Conservation (phyloP, 1,139 yeast genomes). For the Pichia sp. region DNA sequence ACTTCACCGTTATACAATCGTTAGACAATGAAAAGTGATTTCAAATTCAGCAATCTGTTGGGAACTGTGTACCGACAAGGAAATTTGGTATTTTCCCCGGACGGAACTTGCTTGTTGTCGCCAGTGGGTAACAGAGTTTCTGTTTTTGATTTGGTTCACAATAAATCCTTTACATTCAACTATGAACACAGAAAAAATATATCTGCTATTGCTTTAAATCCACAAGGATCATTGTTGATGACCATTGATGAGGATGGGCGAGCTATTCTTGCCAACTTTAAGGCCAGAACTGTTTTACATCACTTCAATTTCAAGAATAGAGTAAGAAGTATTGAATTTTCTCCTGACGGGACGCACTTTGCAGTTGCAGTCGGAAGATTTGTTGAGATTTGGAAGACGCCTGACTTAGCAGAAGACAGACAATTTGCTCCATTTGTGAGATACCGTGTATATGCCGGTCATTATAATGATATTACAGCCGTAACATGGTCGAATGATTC, state of each 20-base stretch:
- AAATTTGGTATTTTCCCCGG: conserved; percentile 79
- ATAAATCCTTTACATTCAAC: conserved; percentile 81
- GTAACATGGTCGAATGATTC: conserved; percentile 90
- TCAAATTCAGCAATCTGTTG: conserved; percentile 73
- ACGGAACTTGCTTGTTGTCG: conserved; percentile 76
- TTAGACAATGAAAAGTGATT: conserved; percentile 59
- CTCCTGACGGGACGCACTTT: conserved; percentile 85
- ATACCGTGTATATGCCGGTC: conserved; percentile 88
- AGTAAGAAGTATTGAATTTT: conserved; percentile 71
- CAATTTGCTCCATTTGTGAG: conserved; percentile 96
- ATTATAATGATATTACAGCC: conserved; percentile 74
- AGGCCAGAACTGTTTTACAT: conserved; percentile 82
- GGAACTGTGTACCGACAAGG: conserved; percentile 96
- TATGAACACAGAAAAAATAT: conserved; percentile 91
- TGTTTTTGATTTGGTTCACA: conserved; percentile 80
- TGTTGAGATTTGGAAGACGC: conserved; percentile 93
- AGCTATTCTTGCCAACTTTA: conserved; percentile 84
- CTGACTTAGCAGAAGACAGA: conserved; percentile 63
- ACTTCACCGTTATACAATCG: not conserved
- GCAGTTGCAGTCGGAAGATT: conserved; percentile 83
- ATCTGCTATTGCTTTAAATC: conserved; percentile 73
- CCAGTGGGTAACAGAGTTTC: conserved; percentile 95
- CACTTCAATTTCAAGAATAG: conserved; percentile 87
- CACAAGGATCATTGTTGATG: conserved; percentile 74
- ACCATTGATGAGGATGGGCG: conserved; percentile 91